phyloP scores from a whole-genome alignment of 345 rosid genomes.

The Trapa incisa region DNA sequence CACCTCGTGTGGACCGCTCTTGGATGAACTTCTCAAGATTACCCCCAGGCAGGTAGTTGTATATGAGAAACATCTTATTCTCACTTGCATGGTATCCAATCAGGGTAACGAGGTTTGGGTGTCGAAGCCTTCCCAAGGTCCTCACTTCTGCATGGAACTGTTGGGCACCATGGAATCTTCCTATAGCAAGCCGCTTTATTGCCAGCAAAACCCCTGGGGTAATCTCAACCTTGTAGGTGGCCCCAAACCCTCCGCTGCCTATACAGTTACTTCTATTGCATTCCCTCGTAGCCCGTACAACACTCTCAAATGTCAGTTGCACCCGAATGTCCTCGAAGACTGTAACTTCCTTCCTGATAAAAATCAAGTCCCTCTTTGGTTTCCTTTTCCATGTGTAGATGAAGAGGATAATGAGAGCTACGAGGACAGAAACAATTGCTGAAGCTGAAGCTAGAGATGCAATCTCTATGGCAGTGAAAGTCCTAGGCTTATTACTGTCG shows the following conservation, averaged over 20 bases:
- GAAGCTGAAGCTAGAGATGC: conserved; percentile 48
- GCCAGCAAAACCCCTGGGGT: conserved; percentile 35
- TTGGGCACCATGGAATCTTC: conserved; percentile 41
- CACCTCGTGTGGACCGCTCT: conserved; percentile 33
- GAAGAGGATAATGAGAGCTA: conserved; percentile 33
- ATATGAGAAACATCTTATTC: conserved; percentile 45
- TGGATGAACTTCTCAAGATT: conserved; percentile 45
- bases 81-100: conserved; percentile 55
- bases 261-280: conserved; percentile 45
- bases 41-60: conserved; percentile 48
- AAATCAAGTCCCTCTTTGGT: conserved; percentile 18
- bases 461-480: conserved; percentile 40
- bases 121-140: conserved; percentile 40
- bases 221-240: conserved; percentile 49
- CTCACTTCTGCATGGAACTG: conserved; percentile 46
- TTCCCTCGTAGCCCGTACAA: conserved; percentile 38
- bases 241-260: conserved; percentile 53
- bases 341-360: conserved; percentile 32
- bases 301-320: conserved; percentile 33
- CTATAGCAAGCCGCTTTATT: conserved; percentile 39
- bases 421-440: conserved; percentile 40
- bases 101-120: conserved; percentile 42
- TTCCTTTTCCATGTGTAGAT: conserved; percentile 29
- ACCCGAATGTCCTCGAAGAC: conserved; percentile 38
- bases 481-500: conserved; percentile 3